Conservation (phyloP, 805 yeast genomes). For the Candida oleophila region DNA sequence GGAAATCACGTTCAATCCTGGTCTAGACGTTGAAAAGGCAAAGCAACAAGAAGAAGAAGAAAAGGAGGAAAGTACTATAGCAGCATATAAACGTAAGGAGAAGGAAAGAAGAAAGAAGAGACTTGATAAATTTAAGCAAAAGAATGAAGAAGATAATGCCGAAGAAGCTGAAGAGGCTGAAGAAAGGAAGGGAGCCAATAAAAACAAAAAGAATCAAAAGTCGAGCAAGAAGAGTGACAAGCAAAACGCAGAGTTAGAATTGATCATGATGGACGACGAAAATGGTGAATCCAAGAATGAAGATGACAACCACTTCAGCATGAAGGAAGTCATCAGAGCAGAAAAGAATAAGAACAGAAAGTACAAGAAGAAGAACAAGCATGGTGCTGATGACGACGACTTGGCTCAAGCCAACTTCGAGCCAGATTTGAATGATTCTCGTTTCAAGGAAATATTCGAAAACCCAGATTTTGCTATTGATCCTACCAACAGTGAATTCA, state of each 20-base stretch:
- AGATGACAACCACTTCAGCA: conserved; percentile 63
- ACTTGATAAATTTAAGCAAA: conserved; percentile 69
- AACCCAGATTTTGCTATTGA: conserved; percentile 92
- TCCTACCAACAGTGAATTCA: conserved; percentile 87
- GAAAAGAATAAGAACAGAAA: conserved; percentile 64
- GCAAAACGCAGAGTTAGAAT: conserved; percentile 65
- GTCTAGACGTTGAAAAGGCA: conserved; percentile 49
- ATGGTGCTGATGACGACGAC: conserved; percentile 51
- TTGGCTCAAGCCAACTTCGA: conserved; percentile 50
- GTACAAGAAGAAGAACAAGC: conserved; percentile 38
- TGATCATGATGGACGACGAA: conserved; percentile 66
- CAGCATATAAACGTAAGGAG: conserved; percentile 79
- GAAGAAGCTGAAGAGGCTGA: conserved; percentile 18
- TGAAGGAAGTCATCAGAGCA: conserved; percentile 74
- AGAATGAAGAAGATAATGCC: conserved; percentile 32
- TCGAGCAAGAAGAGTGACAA: conserved; percentile 18
- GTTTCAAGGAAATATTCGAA: conserved; percentile 87
- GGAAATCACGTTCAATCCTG: conserved; percentile 96
- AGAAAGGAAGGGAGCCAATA: conserved; percentile 7
- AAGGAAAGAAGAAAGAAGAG: conserved; percentile 89
- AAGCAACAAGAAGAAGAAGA: conserved; percentile 30
- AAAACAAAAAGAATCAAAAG: conserved; percentile 18
- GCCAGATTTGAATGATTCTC: conserved; percentile 75
- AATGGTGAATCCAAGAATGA: conserved; percentile 24
- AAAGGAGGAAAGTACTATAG: conserved; percentile 56